Evolutionary conservation across 2,329 filamentous ascomycete genomes (phyloP).

Genomic region (Whalleya microplaca): DNA sequence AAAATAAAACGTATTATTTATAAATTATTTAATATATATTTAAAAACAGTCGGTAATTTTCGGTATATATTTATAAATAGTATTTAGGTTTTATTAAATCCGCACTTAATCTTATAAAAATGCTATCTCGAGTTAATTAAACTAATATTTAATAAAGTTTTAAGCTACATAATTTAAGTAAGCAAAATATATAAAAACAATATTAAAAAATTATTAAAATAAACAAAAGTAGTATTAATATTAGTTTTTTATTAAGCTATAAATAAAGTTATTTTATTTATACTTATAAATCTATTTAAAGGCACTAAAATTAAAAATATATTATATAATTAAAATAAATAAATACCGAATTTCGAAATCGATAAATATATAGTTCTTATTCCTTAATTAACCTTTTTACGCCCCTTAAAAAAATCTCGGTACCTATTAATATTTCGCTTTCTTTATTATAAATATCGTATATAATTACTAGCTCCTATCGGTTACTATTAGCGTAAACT

Average conservation of each 20-base stretch:
- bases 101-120: background rate
- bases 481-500: too few species aligned
- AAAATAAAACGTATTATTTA: background rate
- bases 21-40: background rate
- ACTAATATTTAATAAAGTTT: background rate
- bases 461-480: too few species aligned
- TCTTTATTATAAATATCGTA: too few species aligned
- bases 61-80: background rate
- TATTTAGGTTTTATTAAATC: background rate
- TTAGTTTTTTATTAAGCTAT: background rate
- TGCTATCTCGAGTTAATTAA: background rate
- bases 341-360: too few species aligned
- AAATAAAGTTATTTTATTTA: background rate
- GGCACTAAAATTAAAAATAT: background rate
- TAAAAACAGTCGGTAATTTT: background rate
- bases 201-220: background rate
- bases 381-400: too few species aligned
- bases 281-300: background rate
- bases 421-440: too few species aligned
- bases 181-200: background rate
- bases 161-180: background rate
- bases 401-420: too few species aligned
- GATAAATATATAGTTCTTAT: background rate
- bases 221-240: background rate
- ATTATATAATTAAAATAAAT: background rate